phyloP scores from a whole-genome alignment of 2,329 filamentous ascomycete genomes.

The Stagonosporopsis cucurbitacearum region DNA sequence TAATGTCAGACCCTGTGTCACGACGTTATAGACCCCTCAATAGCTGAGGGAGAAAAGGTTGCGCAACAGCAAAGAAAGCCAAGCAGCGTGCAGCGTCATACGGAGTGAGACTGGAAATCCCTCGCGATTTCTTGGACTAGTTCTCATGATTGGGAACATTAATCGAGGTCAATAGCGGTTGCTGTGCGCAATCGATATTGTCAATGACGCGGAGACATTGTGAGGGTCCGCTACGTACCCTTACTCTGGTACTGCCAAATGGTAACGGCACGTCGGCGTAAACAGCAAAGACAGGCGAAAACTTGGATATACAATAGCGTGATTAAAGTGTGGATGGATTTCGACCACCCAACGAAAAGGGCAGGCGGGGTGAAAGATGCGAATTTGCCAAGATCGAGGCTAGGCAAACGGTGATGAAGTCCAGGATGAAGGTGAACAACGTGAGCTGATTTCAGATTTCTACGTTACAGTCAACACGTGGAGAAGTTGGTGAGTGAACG shows the following conservation, averaged over 20 bases:
- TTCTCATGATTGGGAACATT: background rate
- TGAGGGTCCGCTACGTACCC: background rate
- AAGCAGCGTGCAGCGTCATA: background rate
- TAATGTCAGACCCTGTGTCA: background rate
- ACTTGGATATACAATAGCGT: background rate
- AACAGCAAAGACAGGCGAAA: background rate
- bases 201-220: slow-evolving; percentile 6
- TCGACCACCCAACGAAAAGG: background rate
- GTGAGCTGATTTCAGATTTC: background rate
- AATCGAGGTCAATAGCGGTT: background rate
- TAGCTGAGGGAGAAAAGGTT: background rate
- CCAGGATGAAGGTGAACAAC: background rate
- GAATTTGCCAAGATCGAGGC: background rate
- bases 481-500: background rate
- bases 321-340: background rate
- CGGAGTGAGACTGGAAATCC: background rate
- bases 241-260: background rate
- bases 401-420: background rate
- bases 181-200: background rate
- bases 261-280: slow-evolving; percentile 8
- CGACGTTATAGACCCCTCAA: background rate
- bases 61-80: background rate
- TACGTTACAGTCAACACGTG: background rate
- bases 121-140: background rate
- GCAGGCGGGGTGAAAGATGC: background rate